Conservation (phyloP, 2,329 filamentous ascomycete species). For the Biscogniauxia mediterranea region DNA sequence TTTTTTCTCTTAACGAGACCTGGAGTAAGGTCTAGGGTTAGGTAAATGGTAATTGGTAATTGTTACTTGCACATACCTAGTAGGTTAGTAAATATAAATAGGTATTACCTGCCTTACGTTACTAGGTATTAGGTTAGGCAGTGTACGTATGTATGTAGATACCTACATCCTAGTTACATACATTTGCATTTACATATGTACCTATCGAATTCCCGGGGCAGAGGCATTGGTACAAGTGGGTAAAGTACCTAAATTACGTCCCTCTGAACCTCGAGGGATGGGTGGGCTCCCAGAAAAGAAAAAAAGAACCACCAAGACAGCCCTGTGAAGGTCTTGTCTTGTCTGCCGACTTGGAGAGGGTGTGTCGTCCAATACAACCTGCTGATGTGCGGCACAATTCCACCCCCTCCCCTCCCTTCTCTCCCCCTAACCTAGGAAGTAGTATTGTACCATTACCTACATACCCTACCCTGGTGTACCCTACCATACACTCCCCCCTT, state of each 20-base stretch:
- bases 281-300: background rate
- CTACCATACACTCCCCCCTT: no score
- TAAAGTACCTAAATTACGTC: conserved; percentile 1
- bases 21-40: no score
- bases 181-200: background rate
- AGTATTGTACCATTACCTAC: no score
- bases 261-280: background rate
- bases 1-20: no score
- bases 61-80: no score
- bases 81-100: background rate
- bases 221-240: background rate
- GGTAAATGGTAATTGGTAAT: no score
- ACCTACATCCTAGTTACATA: background rate
- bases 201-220: background rate
- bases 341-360: background rate
- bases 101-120: background rate
- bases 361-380: background rate
- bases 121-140: no score
- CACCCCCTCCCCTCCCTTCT: no score
- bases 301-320: background rate
- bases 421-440: no score
- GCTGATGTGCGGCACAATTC: background rate
- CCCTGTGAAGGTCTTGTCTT: background rate
- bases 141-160: conserved; percentile 2
- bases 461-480: no score